phyloP scores from a whole-genome alignment of 441 rosid species.

The Mallotus repandus region DNA sequence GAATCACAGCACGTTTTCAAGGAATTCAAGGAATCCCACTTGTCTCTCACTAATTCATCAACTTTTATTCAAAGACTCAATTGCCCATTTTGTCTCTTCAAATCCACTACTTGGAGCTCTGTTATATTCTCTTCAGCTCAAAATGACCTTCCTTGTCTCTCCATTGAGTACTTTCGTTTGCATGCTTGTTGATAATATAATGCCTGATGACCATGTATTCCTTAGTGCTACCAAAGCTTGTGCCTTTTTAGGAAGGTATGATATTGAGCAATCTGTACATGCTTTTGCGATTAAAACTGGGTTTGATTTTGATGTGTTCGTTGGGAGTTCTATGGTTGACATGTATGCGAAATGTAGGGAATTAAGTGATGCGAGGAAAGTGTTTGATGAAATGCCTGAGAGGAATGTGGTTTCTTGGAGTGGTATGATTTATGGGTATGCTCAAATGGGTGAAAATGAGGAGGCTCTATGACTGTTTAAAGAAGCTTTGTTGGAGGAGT shows the following conservation, averaged over 20 bases:
- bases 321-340: slow-evolving; percentile 75
- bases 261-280: slow-evolving; percentile 60
- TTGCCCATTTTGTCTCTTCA: slow-evolving; percentile 53
- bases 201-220: slow-evolving; percentile 72
- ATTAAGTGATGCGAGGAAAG: slow-evolving; percentile 37
- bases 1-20: too few species aligned
- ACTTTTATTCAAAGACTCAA: slow-evolving; percentile 79
- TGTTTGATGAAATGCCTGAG: slow-evolving; percentile 81
- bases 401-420: slow-evolving; percentile 89
- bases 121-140: slow-evolving; percentile 72
- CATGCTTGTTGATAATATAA: slow-evolving; percentile 41
- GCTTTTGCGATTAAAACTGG: slow-evolving; percentile 60
- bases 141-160: slow-evolving; percentile 70
- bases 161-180: slow-evolving; percentile 60
- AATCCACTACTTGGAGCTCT: slow-evolving; percentile 85
- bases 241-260: slow-evolving; percentile 55
- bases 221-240: slow-evolving; percentile 78
- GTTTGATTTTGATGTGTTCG: slow-evolving; percentile 62
- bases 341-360: slow-evolving; percentile 81
- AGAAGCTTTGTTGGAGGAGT: too few species aligned
- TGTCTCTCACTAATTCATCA: slow-evolving; percentile 71
- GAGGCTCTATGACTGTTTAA: slow-evolving; percentile 45
- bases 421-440: slow-evolving; percentile 82
- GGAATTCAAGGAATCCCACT: slow-evolving; percentile 65
- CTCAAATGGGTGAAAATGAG: slow-evolving; percentile 66